Base-by-base conservation (phyloP, 164 flowering plant genomes). In the Tetrastigma voinierianum region DNA sequence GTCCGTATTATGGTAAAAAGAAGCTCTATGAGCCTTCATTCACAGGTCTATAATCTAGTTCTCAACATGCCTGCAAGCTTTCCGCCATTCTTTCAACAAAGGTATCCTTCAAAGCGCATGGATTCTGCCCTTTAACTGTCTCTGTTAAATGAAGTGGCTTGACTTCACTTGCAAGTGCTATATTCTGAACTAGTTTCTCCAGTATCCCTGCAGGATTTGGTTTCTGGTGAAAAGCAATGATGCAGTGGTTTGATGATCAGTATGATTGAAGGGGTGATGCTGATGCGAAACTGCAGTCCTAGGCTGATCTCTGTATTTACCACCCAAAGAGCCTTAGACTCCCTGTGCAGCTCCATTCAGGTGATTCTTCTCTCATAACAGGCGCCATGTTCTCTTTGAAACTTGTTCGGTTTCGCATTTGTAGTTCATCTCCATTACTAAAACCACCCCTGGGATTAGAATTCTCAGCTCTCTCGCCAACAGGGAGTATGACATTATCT, bases 241-340 rank as follows among this genome's bases (percentile, higher is more conserved):
- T 11, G 80, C 66, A 52, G 68, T 65, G n/a, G 75, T 69, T 61
- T 62, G 75, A 25, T 72, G 68, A 55, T 80, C 85, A 7, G 67
- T 40, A 6, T 65, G 70, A 53, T 20, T 68, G 74, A 89, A 87
- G 3, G 97, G 97, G 56, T 85, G 91, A 76, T 80, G 81, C 23
- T 80, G 84, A 54, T 82, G 86, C 14, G 67, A 56, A 53, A 23
- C 43, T 49, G 19, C 68, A 21, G 47, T 57, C 62, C 62, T 65
- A 8, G 25, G 15, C n/a, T 79, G 74, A 19, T 62, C 66, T 13
- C 69, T 78, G 53, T 63, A n/a, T n/a, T n/a, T 61, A 57, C 59
- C 71, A 57, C 24, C 73, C 66, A 83, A 46, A 89, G 80, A 23
- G 83, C 77, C 17, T 76, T 81, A 40, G 78, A 66, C 63, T 80